phyloP scores from a whole-genome alignment of 805 yeast genomes.

The Kuraishia floccosa region DNA sequence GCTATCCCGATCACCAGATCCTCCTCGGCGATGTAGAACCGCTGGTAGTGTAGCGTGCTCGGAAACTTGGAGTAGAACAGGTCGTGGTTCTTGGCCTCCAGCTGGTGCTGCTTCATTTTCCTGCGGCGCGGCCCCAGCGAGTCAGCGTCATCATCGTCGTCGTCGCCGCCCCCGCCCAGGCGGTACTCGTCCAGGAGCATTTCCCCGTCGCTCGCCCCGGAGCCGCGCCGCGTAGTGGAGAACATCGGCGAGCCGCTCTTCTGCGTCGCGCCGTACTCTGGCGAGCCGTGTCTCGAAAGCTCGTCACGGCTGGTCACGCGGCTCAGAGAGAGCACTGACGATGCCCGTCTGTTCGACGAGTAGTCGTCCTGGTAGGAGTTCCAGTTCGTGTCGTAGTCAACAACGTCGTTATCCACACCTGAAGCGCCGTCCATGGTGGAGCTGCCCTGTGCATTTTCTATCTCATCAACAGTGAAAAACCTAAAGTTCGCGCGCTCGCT shows the following conservation, averaged over 20 bases:
- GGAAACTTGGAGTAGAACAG: slow-evolving; percentile 27
- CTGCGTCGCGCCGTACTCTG: slow-evolving; percentile 1
- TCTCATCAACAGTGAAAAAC: slow-evolving; percentile 76
- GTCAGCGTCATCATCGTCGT: slow-evolving; percentile 3
- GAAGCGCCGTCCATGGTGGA: slow-evolving; percentile 55
- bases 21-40: slow-evolving; percentile 91
- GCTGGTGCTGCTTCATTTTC: too few species aligned
- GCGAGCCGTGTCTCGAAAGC: neutral
- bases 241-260: slow-evolving; percentile 1
- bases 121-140: too few species aligned
- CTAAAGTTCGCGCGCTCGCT: slow-evolving; percentile 41
- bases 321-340: slow-evolving; percentile 5
- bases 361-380: slow-evolving; percentile 45
- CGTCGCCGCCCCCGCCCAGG: neutral
- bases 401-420: slow-evolving; percentile 23
- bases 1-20: slow-evolving; percentile 93
- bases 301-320: slow-evolving; percentile 3
- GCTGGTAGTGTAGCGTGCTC: slow-evolving; percentile 45
- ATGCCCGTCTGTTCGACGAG: slow-evolving; percentile 8
- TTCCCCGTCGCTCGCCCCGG: neutral
- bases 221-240: too few species aligned
- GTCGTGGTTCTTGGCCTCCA: slow-evolving; percentile 24
- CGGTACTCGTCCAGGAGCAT: neutral
- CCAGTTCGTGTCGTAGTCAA: slow-evolving; percentile 71
- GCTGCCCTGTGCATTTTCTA: slow-evolving; percentile 80